Conservation (phyloP, 2,329 filamentous ascomycete genomes). For the Calonectria fujianensis region DNA sequence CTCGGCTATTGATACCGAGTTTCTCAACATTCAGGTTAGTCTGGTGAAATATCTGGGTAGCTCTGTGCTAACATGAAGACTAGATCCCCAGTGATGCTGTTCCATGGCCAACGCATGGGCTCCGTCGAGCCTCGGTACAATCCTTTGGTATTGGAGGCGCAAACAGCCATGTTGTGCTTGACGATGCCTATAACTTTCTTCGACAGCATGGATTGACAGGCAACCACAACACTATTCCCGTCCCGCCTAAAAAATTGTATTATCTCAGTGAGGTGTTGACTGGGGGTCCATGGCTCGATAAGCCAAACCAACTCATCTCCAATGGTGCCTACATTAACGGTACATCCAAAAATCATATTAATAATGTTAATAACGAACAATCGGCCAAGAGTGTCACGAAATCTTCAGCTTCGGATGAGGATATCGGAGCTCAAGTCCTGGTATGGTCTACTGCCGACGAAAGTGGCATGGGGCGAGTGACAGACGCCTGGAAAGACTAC, state of each 20-base stretch:
- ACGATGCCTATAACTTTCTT: constrained; percentile 20
- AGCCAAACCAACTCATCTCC: not conserved
- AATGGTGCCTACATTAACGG: not conserved
- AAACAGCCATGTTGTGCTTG: constrained; percentile 16
- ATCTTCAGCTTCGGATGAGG: not conserved
- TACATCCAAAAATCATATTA: not conserved
- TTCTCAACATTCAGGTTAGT: constrained; percentile 11
- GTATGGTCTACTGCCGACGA: constrained; percentile 20
- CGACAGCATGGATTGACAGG: constrained; percentile 4
- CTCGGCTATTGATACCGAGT: constrained; percentile 28
- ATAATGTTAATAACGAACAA: not conserved
- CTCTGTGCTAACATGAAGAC: not conserved
- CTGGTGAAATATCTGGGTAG: too few species aligned
- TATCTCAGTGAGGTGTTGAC: not conserved
- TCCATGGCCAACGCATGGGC: constrained; percentile 4
- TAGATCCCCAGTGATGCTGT: constrained; percentile 15
- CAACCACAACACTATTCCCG: constrained; percentile 8
- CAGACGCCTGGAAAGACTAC: not conserved
- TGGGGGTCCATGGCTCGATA: too few species aligned
- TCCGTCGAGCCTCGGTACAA: constrained; percentile 10
- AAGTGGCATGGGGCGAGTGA: constrained; percentile 4
- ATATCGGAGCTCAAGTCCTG: not conserved
- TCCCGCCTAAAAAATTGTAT: not conserved
- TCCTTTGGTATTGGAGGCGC: constrained; percentile 21
- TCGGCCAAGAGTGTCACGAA: not conserved